phyloP scores from a whole-genome alignment of 2,329 filamentous ascomycete genomes.

The Teratosphaeria pseudoeucalypti region DNA sequence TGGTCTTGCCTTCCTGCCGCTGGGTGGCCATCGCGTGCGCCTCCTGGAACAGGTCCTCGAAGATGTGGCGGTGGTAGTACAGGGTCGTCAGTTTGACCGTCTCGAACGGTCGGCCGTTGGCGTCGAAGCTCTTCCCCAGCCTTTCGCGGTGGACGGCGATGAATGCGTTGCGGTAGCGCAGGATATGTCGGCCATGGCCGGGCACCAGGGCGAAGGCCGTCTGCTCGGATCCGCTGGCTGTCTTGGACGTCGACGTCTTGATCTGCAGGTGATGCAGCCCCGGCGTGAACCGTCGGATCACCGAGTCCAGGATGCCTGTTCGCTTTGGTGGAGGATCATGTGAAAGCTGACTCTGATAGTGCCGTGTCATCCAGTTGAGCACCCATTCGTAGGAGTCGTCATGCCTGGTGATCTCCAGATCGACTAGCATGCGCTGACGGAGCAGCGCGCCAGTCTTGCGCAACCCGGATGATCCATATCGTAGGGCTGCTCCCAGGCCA shows the following conservation, averaged over 20 bases:
- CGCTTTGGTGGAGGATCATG: constrained; percentile 16
- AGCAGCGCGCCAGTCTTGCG: constrained; percentile 63
- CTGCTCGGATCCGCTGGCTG: constrained; percentile 52
- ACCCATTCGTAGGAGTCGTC: constrained; percentile 93
- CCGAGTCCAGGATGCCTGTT: constrained; percentile 37
- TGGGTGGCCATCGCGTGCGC: constrained; percentile 70
- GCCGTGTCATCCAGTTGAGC: constrained; percentile 79
- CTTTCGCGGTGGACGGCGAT: constrained; percentile 81
- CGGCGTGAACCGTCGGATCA: constrained; percentile 49
- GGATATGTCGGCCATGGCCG: constrained; percentile 77
- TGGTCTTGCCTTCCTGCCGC: constrained; percentile 82
- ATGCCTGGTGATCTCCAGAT: constrained; percentile 89
- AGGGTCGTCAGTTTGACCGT: constrained; percentile 86
- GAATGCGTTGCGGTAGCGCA: constrained; percentile 79
- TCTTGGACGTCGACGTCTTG: constrained; percentile 51
- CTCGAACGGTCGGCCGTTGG: constrained; percentile 85
- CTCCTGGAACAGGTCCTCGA: constrained; percentile 80
- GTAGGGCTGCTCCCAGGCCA: constrained; percentile 69
- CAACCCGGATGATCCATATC: constrained; percentile 68
- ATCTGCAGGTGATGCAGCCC: constrained; percentile 55
- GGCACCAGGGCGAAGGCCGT: constrained; percentile 84
- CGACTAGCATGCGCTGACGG: constrained; percentile 77
- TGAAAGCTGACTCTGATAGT: constrained; percentile 32
- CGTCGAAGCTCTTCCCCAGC: constrained; percentile 64
- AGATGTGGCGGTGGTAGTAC: constrained; percentile 78